Percentiles rank a stretch among this genome's conserved stretches.
phyloP scores from a whole-genome alignment of 768 basidiomycete genomes.

The Mycena filopes region DNA sequence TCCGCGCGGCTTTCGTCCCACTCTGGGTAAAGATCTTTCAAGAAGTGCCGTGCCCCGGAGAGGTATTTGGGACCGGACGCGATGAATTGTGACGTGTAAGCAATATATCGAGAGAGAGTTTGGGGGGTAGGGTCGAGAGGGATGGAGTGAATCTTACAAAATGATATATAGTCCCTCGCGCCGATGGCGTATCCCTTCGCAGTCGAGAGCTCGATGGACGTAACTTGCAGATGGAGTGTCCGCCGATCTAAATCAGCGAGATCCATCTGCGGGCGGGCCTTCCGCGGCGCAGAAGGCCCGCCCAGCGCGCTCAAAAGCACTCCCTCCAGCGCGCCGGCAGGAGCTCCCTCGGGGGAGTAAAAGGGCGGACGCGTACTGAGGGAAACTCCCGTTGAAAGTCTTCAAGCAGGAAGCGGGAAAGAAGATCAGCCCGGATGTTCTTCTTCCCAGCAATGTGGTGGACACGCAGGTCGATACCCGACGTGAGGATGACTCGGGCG shows the following conservation, averaged over 20 bases:
- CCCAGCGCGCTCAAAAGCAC: slow-evolving; percentile 34
- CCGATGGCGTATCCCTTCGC: slow-evolving; percentile 33
- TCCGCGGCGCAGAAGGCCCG: slow-evolving; percentile 15
- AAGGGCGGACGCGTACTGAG: slow-evolving; percentile 33
- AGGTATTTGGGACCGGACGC: slow-evolving; percentile 36
- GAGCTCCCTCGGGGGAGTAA: slow-evolving; percentile 33
- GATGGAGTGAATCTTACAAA: slow-evolving; percentile 29
- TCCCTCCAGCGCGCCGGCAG: slow-evolving; percentile 34
- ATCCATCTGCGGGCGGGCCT: slow-evolving; percentile 26
- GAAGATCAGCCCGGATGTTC: slow-evolving; percentile 32
- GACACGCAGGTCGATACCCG: slow-evolving; percentile 32
- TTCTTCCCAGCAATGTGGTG: slow-evolving; percentile 31
- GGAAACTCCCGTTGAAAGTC: slow-evolving; percentile 30
- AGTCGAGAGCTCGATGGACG: slow-evolving; percentile 36
- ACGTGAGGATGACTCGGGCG: slow-evolving; percentile 23
- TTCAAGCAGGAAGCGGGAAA: slow-evolving; percentile 34
- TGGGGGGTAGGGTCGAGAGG: slow-evolving; percentile 35
- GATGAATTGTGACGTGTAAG: slow-evolving; percentile 33
- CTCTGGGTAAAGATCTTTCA: slow-evolving; percentile 37
- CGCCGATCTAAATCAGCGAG: slow-evolving; percentile 31
- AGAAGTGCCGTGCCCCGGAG: slow-evolving; percentile 37
- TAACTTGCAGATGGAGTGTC: slow-evolving; percentile 30
- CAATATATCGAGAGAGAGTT: slow-evolving; percentile 36
- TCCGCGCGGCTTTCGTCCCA: slow-evolving; percentile 34
- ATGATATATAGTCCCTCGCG: slow-evolving; percentile 34